Evolutionary conservation across 2,329 filamentous ascomycete species (phyloP).

Genomic region (Didymosphaeria variabile): DNA sequence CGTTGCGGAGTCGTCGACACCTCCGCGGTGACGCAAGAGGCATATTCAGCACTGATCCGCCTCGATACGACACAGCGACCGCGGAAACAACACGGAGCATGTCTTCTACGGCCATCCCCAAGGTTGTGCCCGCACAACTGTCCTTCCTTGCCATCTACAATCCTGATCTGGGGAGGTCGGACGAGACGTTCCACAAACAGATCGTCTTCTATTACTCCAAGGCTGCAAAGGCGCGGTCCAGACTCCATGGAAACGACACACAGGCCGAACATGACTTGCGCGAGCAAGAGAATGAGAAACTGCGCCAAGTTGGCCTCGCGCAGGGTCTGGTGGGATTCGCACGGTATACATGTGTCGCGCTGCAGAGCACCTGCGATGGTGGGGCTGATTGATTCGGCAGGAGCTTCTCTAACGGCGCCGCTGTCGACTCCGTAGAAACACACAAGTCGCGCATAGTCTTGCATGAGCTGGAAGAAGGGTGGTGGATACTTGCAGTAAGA

Average conservation of each 20-base stretch:
- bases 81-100: constrained; percentile 21
- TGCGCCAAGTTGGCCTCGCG: constrained; percentile 92
- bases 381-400: constrained; percentile 50
- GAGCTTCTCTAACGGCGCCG: constrained; percentile 80
- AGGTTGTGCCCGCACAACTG: constrained; percentile 78
- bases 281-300: constrained; percentile 81
- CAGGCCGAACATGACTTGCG: constrained; percentile 50
- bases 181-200: constrained; percentile 79
- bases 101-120: constrained; percentile 39
- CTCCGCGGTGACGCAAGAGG: constrained; percentile 10
- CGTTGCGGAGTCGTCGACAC: constrained; percentile 4
- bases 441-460: constrained; percentile 86
- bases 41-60: background rate
- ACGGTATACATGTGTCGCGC: constrained; percentile 55
- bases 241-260: constrained; percentile 36
- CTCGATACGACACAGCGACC: background rate
- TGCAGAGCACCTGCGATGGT: constrained; percentile 15
- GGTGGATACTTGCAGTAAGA: constrained; percentile 93
- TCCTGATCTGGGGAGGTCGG: constrained; percentile 76
- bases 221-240: constrained; percentile 41
- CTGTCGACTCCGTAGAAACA: constrained; percentile 88
- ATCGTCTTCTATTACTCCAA: constrained; percentile 90
- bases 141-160: constrained; percentile 96
- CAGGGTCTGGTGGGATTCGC: constrained; percentile 97
- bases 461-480: constrained; percentile 85